phyloP scores from a whole-genome alignment of 208 protist species.

The Vickermania spadyakhi region DNA sequence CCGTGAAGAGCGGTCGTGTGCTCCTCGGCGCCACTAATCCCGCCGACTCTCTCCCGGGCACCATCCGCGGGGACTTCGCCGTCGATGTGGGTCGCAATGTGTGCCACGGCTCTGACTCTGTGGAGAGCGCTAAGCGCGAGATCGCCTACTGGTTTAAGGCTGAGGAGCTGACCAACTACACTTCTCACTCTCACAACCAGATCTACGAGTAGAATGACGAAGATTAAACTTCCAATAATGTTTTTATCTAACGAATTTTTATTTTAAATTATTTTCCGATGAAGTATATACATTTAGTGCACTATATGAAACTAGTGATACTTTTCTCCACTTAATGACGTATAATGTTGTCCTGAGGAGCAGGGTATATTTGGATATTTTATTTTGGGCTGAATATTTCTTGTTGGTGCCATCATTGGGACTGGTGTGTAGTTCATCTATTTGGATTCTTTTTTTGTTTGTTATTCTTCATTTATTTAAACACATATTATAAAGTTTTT shows the following conservation, averaged over 20 bases:
- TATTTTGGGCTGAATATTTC: no score
- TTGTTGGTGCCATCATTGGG: no score
- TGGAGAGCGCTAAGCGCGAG: conserved; percentile 92
- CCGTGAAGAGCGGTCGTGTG: conserved; percentile 88
- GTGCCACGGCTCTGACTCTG: conserved; percentile 94
- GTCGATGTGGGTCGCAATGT: conserved; percentile 95
- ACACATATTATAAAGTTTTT: no score
- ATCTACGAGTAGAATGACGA: conserved; percentile 67
- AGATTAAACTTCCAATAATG: neutral
- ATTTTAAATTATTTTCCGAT: no score
- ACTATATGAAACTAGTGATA: no score
- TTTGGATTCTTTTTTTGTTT: no score
- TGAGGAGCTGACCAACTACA: conserved; percentile 83
- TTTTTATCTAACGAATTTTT: neutral
- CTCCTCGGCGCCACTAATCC: conserved; percentile 96
- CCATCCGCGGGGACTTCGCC: conserved; percentile 95
- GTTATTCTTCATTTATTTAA: no score
- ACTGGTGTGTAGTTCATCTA: no score
- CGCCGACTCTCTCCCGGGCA: conserved; percentile 88
- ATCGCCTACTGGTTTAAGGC: conserved; percentile 96
- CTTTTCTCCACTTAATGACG: neutral
- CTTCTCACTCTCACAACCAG: conserved; percentile 62
- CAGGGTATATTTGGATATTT: neutral
- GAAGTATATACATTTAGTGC: no score
- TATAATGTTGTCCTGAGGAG: neutral